Evolutionary conservation across 805 yeast genomes (phyloP).

Genomic region (Suhomyces xylopsoci): DNA sequence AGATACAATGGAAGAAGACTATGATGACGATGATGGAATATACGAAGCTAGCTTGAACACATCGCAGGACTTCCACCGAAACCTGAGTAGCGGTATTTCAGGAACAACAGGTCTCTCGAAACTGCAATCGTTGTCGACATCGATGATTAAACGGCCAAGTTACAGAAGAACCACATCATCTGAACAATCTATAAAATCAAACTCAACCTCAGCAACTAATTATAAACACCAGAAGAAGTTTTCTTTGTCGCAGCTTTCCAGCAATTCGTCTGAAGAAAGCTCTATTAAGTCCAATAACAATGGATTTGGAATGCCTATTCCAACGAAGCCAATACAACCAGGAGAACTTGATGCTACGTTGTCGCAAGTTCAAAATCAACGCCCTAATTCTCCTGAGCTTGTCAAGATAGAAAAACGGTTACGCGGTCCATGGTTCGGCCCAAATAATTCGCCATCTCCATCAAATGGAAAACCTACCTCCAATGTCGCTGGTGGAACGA

Average conservation of each 20-base stretch:
- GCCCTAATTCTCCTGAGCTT: conserved; percentile 12
- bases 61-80: conserved; percentile 24
- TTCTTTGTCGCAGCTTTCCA: conserved; percentile 33
- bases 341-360: conserved; percentile 6
- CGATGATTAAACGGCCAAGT: conserved; percentile 23
- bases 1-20: conserved; percentile 36
- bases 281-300: conserved; percentile 10
- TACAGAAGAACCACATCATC: conserved; percentile 32
- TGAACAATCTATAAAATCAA: conserved; percentile 34
- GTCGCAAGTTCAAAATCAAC: conserved; percentile 2
- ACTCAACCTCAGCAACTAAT: conserved; percentile 24
- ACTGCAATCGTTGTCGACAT: conserved; percentile 3
- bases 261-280: conserved; percentile 39
- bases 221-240: conserved; percentile 21
- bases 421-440: conserved; percentile 4
- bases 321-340: conserved; percentile 7
- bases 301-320: conserved; percentile 8
- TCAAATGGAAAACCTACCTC: background rate
- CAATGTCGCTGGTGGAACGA: background rate
- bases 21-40: conserved; percentile 33
- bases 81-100: conserved; percentile 3
- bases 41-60: conserved; percentile 39
- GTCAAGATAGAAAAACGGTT: conserved; percentile 8
- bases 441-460: background rate
- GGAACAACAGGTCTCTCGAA: conserved; percentile 4